Evolutionary conservation across 495 filamentous ascomycete species (phyloP), one percentile per base, ranked within the genome.

Genomic region (Immersiella caudata): DNA sequence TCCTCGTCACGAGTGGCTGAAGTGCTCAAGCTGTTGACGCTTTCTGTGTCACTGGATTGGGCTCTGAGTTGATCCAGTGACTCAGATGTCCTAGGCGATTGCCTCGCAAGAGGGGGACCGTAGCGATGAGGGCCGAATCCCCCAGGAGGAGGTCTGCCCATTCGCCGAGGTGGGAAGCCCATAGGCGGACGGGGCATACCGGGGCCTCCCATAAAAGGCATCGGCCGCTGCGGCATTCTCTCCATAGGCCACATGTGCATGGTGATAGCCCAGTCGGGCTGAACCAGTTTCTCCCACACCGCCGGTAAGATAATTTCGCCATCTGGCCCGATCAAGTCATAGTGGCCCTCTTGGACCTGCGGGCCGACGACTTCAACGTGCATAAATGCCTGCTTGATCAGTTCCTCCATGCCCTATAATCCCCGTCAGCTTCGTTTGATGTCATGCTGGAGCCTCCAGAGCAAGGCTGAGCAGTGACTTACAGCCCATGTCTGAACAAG

Each of bases 181-280:
- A n/a, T n/a, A n/a, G n/a, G n/a, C n/a, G n/a, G n/a, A n/a, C n/a
- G n/a, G n/a, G n/a, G n/a, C n/a, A n/a, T n/a, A n/a, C n/a, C n/a
- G n/a, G n/a, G n/a, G n/a, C n/a, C n/a, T n/a, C 29, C 29, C 29
- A 33, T 33, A 3, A 8, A 8, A 33, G 29, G 29, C 29, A 33
- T 33, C 14, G 40, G 40, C 11, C 40, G 6, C 16, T 18, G 11
- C 14, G 40, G 40, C 40, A 46, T 46, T 46, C 40, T 4, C 2
- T 46, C 82, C 83, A 96, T 90, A 6, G 94, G 93, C 94, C 94
- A 97, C 92, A 97, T 95, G 69, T 96, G 91, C 94, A 97, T 97
- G 4, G 88, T 93, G 71, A 97, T 90, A 40, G 85, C 83, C 92
- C 92, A 96, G 74, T 93, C 92, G 8, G 93, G 93, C 77, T 95